Evolutionary conservation across 1,284 basidiomycete species (phyloP).

Genomic region (Phellinidium pouzarii): DNA sequence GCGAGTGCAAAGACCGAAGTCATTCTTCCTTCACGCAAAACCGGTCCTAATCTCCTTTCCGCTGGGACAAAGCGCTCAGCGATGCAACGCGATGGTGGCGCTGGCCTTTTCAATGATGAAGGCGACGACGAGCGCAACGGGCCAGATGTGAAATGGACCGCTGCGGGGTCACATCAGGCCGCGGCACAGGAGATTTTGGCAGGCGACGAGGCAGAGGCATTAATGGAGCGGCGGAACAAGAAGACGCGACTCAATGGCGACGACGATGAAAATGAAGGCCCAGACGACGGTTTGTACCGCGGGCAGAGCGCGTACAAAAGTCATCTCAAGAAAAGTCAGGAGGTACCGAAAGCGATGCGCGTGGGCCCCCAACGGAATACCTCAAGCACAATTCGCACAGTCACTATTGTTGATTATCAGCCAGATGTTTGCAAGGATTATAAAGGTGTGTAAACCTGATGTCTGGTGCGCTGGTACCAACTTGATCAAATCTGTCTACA

Average conservation of each 20-base stretch:
- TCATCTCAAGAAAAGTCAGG: constrained; percentile 77
- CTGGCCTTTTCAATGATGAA: constrained; percentile 34
- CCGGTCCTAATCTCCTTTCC: constrained; percentile 62
- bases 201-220: constrained; percentile 71
- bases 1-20: constrained; percentile 54
- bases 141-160: constrained; percentile 75
- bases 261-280: constrained; percentile 53
- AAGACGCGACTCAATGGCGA: constrained; percentile 49
- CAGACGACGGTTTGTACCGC: constrained; percentile 84
- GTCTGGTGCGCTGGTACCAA: constrained; percentile 18
- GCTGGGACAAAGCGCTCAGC: constrained; percentile 79
- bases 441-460: constrained; percentile 60
- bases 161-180: constrained; percentile 60
- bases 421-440: constrained; percentile 99
- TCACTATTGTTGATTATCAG: constrained; percentile 96
- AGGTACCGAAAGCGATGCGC: constrained; percentile 83
- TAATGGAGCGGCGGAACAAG: constrained; percentile 57
- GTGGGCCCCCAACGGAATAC: constrained; percentile 77
- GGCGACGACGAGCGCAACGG: constrained; percentile 48
- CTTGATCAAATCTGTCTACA: constrained; percentile 29
- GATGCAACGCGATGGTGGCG: constrained; percentile 45
- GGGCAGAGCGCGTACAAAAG: constrained; percentile 79
- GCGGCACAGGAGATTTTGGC: constrained; percentile 67
- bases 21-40: constrained; percentile 67
- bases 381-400: constrained; percentile 84